A percentile compares a stretch with the other conserved stretches of the same genome.
These are phyloP conservation scores for Roridomyces roridus DNA, from an alignment of 768 basidiomycete species.

Conservation along the genomic window DNA sequence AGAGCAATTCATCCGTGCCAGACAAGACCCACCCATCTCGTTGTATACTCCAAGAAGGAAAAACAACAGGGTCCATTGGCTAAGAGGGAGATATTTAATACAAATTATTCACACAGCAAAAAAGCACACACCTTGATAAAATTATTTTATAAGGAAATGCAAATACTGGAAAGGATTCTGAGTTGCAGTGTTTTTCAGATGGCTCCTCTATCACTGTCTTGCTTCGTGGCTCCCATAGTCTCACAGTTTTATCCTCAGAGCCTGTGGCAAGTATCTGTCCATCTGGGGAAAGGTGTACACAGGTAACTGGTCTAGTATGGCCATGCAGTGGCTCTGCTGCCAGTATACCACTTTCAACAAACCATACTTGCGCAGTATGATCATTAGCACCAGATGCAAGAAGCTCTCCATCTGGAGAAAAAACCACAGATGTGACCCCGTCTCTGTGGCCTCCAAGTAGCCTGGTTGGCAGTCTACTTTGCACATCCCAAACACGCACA, in stretches of 20 bases:
- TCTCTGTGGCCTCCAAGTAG: too few species aligned
- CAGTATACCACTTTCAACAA: too few species aligned
- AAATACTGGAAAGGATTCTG: neutral
- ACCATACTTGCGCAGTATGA: too few species aligned
- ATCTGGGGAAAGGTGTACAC: neutral
- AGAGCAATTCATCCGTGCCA: neutral
- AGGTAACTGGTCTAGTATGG: too few species aligned
- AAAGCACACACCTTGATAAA: neutral
- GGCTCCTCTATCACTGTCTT: too few species aligned
- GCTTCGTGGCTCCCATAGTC: too few species aligned
- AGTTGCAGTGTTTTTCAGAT: neutral
- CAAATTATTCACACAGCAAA: neutral
- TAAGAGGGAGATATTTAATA: neutral
- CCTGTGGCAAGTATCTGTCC: neutral
- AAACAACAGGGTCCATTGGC: neutral
- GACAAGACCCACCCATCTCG: neutral
- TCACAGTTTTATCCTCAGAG: neutral
- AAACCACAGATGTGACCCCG: neutral
- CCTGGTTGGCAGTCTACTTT: too few species aligned
- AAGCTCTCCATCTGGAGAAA: too few species aligned
- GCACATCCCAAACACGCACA: constrained; percentile 1
- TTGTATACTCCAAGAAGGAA: neutral
- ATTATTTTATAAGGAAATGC: neutral
- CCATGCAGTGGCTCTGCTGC: too few species aligned
- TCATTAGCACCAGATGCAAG: too few species aligned